Conservation (phyloP, 768 basidiomycete genomes). For the Hemileccinum rubropunctum region DNA sequence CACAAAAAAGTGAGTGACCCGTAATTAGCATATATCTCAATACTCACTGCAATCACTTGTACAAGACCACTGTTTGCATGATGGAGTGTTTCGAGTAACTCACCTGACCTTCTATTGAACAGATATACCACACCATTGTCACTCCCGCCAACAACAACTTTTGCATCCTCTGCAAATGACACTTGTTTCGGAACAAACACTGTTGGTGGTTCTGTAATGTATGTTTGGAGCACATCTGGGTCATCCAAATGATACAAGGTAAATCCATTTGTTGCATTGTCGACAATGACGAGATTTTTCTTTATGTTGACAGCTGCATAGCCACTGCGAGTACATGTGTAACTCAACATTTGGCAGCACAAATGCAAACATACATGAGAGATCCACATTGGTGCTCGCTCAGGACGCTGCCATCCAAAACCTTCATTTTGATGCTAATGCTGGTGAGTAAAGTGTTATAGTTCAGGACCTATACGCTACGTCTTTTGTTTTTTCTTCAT, state of each 20-base stretch:
- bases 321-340: conserved; percentile 1
- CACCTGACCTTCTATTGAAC: conserved; percentile 4
- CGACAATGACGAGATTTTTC: background rate
- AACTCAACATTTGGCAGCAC: background rate
- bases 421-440: conserved; percentile 11
- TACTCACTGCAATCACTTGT: background rate
- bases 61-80: background rate
- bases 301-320: conserved; percentile 1
- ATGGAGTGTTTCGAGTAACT: background rate
- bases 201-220: background rate
- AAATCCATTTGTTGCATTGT: conserved; percentile 9
- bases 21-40: too few species aligned
- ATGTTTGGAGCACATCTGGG: background rate
- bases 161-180: conserved; percentile 5
- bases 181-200: conserved; percentile 9
- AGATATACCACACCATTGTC: conserved; percentile 3
- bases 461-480: too few species aligned
- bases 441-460: too few species aligned
- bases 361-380: conserved; percentile 3
- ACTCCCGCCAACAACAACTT: conserved; percentile 6
- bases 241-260: conserved; percentile 2
- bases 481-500: too few species aligned
- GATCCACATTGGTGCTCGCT: conserved; percentile 3
- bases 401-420: background rate
- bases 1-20: background rate